A percentile compares a stretch with the other conserved stretches of the same genome.
Conservation (phyloP, 2,329 filamentous ascomycete species). For the Neofusicoccum sp. region DNA sequence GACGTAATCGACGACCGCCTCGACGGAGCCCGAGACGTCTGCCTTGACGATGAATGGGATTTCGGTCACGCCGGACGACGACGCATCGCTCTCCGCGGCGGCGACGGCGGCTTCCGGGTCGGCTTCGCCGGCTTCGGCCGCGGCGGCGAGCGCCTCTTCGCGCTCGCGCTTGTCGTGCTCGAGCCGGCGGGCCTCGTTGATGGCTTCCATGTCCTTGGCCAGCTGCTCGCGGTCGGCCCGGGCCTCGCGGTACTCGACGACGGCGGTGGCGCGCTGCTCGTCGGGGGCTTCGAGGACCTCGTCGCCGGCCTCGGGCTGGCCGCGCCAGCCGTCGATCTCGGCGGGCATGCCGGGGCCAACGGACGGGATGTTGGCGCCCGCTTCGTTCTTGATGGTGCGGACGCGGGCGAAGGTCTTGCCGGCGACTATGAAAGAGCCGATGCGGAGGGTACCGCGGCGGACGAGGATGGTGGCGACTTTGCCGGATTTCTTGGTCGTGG, state of each 20-base stretch:
- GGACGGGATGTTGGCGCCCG: constrained; percentile 67
- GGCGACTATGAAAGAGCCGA: constrained; percentile 81
- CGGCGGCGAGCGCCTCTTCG: constrained; percentile 36
- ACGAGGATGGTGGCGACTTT: constrained; percentile 87
- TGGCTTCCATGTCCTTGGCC: constrained; percentile 69
- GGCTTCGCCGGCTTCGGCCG: constrained; percentile 24
- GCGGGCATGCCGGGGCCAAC: constrained; percentile 86
- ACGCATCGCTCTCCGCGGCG: constrained; percentile 36
- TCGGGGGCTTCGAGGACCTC: constrained; percentile 78
- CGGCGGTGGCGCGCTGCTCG: constrained; percentile 75
- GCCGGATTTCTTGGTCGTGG: constrained; percentile 79
- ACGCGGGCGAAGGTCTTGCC: constrained; percentile 86
- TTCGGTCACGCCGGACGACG: constrained; percentile 46
- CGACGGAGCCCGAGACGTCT: constrained; percentile 90
- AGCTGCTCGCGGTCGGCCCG: constrained; percentile 65
- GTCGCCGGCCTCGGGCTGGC: constrained; percentile 81
- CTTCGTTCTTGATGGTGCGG: constrained; percentile 81
- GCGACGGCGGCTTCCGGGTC: constrained; percentile 34
- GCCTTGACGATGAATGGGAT: constrained; percentile 87
- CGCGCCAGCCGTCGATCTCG: constrained; percentile 92
- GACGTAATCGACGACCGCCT: constrained; percentile 79
- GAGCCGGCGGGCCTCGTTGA: constrained; percentile 63
- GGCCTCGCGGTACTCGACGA: constrained; percentile 73
- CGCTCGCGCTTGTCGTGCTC: constrained; percentile 62
- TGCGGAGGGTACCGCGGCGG: constrained; percentile 77